Evolutionary conservation across 306 rosid genomes (phyloP).

Genomic region (Luffa acutangula): DNA sequence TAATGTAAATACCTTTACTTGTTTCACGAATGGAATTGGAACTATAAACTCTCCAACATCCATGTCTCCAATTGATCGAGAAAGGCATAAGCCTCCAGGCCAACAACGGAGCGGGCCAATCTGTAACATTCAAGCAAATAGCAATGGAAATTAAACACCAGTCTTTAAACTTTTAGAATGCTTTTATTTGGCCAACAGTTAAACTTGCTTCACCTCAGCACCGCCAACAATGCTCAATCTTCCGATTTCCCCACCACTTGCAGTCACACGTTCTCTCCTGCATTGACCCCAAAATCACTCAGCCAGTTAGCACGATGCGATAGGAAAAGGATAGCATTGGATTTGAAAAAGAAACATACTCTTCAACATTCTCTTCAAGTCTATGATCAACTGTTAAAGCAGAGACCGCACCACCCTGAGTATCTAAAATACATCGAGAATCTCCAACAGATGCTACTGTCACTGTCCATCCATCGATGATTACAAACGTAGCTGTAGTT

Average conservation of each 20-base stretch:
- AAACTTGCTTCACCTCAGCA: constrained; percentile 51
- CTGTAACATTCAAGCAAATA: constrained; percentile 27
- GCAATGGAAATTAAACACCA: neutral
- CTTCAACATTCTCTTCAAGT: constrained; percentile 88
- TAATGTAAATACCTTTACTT: constrained; percentile 64
- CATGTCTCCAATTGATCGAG: constrained; percentile 95
- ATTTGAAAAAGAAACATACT: constrained; percentile 30
- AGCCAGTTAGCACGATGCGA: constrained; percentile 7
- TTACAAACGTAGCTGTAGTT: constrained; percentile 88
- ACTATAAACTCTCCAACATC: constrained; percentile 96
- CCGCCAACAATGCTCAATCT: constrained; percentile 90
- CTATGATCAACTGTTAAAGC: constrained; percentile 89
- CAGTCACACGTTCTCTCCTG: constrained; percentile 91
- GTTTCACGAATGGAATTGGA: constrained; percentile 88
- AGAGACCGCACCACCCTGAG: constrained; percentile 76
- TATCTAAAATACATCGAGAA: constrained; percentile 86
- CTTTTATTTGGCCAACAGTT: neutral
- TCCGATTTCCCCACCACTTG: constrained; percentile 98
- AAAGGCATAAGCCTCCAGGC: constrained; percentile 98
- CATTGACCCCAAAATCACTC: constrained; percentile 10
- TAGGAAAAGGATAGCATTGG: neutral
- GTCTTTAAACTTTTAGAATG: neutral
- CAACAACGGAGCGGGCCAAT: constrained; percentile 98
- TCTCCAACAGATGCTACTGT: constrained; percentile 98
- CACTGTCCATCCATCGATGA: constrained; percentile 96